Percentiles rank a stretch among this genome's conserved stretches.
Conservation (phyloP, 768 basidiomycete species). For the Suillus weaverae region DNA sequence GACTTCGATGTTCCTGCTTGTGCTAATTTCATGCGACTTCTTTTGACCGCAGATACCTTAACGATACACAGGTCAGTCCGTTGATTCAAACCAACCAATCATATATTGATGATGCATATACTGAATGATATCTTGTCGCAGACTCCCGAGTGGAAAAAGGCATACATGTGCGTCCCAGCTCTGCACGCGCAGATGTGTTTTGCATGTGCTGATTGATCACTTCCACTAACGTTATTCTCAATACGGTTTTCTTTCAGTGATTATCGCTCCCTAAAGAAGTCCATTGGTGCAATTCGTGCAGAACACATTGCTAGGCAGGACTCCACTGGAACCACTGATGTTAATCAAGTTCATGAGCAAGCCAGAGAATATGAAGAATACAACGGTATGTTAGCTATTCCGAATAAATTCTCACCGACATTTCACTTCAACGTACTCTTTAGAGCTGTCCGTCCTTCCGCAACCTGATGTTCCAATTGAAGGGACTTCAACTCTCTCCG, state of each 20-base stretch:
- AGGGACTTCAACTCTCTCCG: not conserved
- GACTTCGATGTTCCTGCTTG: not conserved
- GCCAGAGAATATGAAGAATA: constrained; percentile 5
- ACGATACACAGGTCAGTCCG: constrained; percentile 61
- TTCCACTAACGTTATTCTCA: not conserved
- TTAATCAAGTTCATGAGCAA: constrained; percentile 4
- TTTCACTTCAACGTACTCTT: not conserved
- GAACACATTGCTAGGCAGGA: constrained; percentile 24
- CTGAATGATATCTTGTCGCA: constrained; percentile 25
- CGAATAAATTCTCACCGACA: not conserved
- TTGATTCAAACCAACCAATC: not conserved
- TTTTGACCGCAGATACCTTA: constrained; percentile 51
- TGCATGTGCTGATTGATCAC: not conserved
- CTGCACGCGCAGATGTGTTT: not conserved
- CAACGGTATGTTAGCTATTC: not conserved
- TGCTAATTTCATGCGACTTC: not conserved
- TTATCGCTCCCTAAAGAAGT: constrained; percentile 70
- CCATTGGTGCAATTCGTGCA: constrained; percentile 55
- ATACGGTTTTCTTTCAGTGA: constrained; percentile 45
- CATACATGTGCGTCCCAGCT: constrained; percentile 30
- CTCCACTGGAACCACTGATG: constrained; percentile 11
- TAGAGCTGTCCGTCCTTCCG: not conserved
- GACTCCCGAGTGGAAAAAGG: constrained; percentile 61
- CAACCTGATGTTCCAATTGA: not conserved
- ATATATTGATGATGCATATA: not conserved